Conservation (phyloP, 2,329 filamentous ascomycete species). For the Ascochyta fabae region DNA sequence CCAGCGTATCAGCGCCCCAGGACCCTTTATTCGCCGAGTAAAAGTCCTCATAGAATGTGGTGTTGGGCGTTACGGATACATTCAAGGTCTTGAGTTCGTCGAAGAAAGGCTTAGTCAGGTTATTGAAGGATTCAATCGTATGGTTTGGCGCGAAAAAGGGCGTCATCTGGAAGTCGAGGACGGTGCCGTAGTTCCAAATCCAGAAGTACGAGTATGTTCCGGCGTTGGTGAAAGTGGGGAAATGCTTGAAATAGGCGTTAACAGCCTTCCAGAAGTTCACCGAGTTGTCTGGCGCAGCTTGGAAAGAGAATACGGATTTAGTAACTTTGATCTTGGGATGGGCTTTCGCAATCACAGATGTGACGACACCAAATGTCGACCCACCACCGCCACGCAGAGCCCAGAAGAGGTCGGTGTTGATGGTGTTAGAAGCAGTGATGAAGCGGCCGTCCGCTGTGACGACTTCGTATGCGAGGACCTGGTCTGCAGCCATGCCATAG, state of each 20-base stretch:
- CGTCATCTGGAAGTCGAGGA: conserved; percentile 24
- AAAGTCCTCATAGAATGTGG: conserved; percentile 19
- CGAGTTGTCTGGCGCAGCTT: conserved; percentile 20
- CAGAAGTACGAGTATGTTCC: conserved; percentile 29
- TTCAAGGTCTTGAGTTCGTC: conserved; percentile 13
- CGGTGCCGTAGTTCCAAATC: conserved; percentile 18
- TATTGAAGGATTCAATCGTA: conserved; percentile 14
- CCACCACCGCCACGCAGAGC: conserved; percentile 29
- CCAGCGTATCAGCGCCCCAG: conserved; percentile 24
- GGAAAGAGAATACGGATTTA: conserved; percentile 36
- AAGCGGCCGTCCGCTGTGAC: conserved; percentile 33
- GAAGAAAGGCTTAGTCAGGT: conserved; percentile 19
- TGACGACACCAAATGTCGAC: conserved; percentile 28
- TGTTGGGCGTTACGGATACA: conserved; percentile 17
- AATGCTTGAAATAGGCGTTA: conserved; percentile 18
- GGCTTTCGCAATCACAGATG: conserved; percentile 24
- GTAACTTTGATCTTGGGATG: conserved; percentile 28
- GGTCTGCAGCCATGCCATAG: conserved; percentile 35
- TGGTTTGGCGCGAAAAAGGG: conserved; percentile 23
- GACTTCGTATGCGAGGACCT: conserved; percentile 33
- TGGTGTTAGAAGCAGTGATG: conserved; percentile 26
- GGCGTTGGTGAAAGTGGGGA: conserved; percentile 23
- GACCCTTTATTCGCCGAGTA: conserved; percentile 24
- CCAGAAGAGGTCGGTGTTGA: conserved; percentile 25
- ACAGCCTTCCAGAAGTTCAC: conserved; percentile 31